Base-by-base conservation (phyloP, 768 basidiomycete species). In the Boletus rubescentipes region DNA sequence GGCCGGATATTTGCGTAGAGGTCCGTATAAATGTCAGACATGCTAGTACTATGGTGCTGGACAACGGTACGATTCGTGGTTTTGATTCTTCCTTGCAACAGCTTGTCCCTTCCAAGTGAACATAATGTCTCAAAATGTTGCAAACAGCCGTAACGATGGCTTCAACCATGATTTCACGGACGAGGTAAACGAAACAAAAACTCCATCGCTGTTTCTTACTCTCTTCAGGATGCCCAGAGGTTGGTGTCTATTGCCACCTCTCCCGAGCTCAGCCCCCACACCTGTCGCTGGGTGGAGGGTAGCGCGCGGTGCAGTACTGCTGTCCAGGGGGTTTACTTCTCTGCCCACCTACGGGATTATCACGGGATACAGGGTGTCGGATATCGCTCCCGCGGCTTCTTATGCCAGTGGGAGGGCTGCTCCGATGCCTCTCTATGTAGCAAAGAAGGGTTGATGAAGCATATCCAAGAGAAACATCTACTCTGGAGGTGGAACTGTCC, bases 131-230 rank as follows among this genome's bases (percentile, higher is more conserved):
- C 63, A 53, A 49, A 58, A 55, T 45, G 10, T 20, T n/a, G 18
- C 56, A n/a, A 55, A 45, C 31, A 10, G 5, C 54, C 44, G 53
- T 32, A 38, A 57, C 18, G 68, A 59, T 40, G 68, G 65, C 26
- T 68, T 45, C 51, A 69, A 69, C 36, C 67, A 65, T 16, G 50
- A 67, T 42, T 68, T 68, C 45, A 69, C 67, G 0, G 67, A 68
- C 41, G 65, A 69, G 59, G 67, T 67, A 47, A 46, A 49, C 20
- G 26, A 29, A 43, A 36, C 41, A n/a, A 9, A 15, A 26, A 15
- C 5, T 10, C 16, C 30, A 7, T 54, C 47, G 3, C 43, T 31
- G 14, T 42, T 44, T 53, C 57, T 60, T 15, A 61, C 44, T 45
- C 46, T 59, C 21, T 42, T 21, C 30, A 68, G 67, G 67, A 68